Conservation (phyloP, 441 rosid species). For the Codiaeum variegatum region DNA sequence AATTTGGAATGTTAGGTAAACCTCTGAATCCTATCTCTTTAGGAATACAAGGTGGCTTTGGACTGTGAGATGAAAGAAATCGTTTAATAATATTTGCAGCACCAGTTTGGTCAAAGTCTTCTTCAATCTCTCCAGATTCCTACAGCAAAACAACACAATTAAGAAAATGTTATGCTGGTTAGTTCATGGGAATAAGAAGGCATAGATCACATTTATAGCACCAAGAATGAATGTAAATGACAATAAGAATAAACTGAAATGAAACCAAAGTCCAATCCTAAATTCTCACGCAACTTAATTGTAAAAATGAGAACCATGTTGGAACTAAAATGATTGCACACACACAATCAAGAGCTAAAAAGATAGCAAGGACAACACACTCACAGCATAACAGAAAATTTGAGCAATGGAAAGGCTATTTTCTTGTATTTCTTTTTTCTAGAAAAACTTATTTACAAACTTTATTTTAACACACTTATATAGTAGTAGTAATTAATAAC, state of each 20-base stretch:
- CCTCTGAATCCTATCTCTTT: conserved; percentile 32
- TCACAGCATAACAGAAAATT: too few species aligned
- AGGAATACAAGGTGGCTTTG: conserved; percentile 39
- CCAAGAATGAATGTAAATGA: background rate
- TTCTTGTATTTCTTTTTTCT: too few species aligned
- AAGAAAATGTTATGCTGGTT: background rate
- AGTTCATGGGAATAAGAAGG: conserved; percentile 1
- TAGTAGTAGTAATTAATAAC: too few species aligned
- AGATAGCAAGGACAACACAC: too few species aligned
- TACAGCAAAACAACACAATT: conserved; percentile 31
- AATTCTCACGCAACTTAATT: too few species aligned
- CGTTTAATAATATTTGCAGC: conserved; percentile 31
- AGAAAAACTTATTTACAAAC: too few species aligned
- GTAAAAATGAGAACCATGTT: too few species aligned
- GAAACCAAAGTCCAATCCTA: background rate
- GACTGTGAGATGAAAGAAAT: conserved; percentile 30
- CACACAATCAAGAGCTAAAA: too few species aligned
- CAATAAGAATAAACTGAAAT: background rate
- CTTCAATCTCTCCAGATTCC: conserved; percentile 58
- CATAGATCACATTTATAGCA: conserved; percentile 4
- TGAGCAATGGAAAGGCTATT: too few species aligned
- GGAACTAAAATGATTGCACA: too few species aligned
- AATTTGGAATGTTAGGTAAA: conserved; percentile 16
- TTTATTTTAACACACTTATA: too few species aligned
- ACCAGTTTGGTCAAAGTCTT: conserved; percentile 38